Percentiles rank a stretch among this genome's conserved stretches.
Conservation (phyloP, 306 rosid species). For the Carpinus viminea region DNA sequence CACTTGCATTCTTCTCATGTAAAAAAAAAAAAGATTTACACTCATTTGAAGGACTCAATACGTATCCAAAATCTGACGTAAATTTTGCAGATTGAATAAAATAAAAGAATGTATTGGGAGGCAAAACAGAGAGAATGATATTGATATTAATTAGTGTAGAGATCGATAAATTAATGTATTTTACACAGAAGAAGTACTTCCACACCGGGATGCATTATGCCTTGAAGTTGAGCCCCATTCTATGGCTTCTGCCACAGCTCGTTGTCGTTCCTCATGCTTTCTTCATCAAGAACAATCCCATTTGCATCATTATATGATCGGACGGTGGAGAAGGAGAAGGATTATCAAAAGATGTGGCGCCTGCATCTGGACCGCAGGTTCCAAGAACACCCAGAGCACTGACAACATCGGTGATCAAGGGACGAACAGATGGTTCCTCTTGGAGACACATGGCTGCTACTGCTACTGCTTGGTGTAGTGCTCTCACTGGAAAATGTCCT, state of each 20-base stretch:
- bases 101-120: background rate
- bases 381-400: slow-evolving; percentile 86
- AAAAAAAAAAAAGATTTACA: background rate
- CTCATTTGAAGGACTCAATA: background rate
- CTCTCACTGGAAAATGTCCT: slow-evolving; percentile 52
- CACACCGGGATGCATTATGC: slow-evolving; percentile 31
- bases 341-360: slow-evolving; percentile 10
- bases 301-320: slow-evolving; percentile 7
- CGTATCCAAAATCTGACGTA: background rate
- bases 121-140: background rate
- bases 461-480: slow-evolving; percentile 84
- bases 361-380: slow-evolving; percentile 16
- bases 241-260: slow-evolving; percentile 84
- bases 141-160: too few species aligned
- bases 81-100: background rate
- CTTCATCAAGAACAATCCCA: slow-evolving; percentile 31
- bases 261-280: slow-evolving; percentile 50
- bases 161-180: background rate
- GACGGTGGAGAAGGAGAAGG: slow-evolving; percentile 41
- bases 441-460: slow-evolving; percentile 95
- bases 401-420: slow-evolving; percentile 78
- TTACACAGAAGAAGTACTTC: slow-evolving; percentile 50
- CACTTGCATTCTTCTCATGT: too few species aligned
- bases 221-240: slow-evolving; percentile 79
- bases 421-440: slow-evolving; percentile 77